Evolutionary conservation across 805 yeast species (phyloP).

Genomic region (Kazachstania psychrophila): DNA sequence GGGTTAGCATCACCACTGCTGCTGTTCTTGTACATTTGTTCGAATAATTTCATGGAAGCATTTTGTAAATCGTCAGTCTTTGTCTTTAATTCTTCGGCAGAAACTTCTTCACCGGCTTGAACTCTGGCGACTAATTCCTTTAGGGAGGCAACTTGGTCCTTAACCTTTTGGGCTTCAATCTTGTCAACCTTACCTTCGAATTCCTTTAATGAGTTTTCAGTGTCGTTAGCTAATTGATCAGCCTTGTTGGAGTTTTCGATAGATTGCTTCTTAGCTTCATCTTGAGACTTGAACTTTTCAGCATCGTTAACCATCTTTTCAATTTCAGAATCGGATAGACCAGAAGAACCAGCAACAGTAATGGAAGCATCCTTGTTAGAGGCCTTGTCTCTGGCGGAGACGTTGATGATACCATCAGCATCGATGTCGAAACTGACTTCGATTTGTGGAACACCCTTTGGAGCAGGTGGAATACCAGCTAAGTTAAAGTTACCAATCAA

Average conservation of each 20-base stretch:
- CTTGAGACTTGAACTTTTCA: conserved; percentile 79
- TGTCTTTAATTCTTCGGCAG: conserved; percentile 52
- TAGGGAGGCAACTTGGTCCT: conserved; percentile 44
- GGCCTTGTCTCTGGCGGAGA: conserved; percentile 87
- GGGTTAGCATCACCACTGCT: conserved; percentile 10
- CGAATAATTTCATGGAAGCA: conserved; percentile 67
- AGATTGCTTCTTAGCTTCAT: conserved; percentile 75
- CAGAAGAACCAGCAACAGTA: conserved; percentile 94
- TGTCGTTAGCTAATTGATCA: conserved; percentile 74
- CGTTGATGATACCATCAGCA: conserved; percentile 96
- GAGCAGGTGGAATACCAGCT: conserved; percentile 81
- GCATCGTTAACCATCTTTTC: conserved; percentile 88
- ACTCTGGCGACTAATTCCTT: conserved; percentile 62
- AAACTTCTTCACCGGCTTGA: conserved; percentile 49
- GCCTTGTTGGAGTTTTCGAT: conserved; percentile 74
- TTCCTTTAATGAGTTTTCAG: conserved; percentile 75
- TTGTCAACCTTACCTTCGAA: conserved; percentile 52
- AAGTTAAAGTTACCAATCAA: conserved; percentile 93
- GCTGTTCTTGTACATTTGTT: conserved; percentile 41
- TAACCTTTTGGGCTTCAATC: conserved; percentile 38
- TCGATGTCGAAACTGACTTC: conserved; percentile 91
- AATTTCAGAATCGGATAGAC: conserved; percentile 81
- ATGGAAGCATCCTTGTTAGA: conserved; percentile 89
- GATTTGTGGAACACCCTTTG: conserved; percentile 77
- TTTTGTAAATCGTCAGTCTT: conserved; percentile 69